phyloP scores from a whole-genome alignment of 2,329 filamentous ascomycete species.

The Ceratocystis ficicola region DNA sequence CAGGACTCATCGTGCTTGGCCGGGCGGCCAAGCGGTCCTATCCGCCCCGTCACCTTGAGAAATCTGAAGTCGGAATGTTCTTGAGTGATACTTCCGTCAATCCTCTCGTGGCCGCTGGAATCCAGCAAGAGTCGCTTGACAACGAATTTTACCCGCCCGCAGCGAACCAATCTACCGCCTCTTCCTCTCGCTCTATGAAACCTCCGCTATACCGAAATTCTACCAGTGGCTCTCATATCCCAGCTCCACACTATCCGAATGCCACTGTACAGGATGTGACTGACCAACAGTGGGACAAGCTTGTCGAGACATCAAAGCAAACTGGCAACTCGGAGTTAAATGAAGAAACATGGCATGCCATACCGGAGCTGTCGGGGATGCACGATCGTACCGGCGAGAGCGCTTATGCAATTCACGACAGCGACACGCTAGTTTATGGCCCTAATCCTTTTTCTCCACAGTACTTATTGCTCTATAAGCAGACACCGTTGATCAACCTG shows the following conservation, averaged over 20 bases:
- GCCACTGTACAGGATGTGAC: not conserved
- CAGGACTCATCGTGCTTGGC: not conserved
- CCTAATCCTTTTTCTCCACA: not conserved
- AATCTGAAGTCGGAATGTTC: not conserved
- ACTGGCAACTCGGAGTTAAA: not conserved
- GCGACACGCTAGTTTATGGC: slow-evolving; percentile 7
- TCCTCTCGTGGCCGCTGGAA: not conserved
- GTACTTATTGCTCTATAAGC: not conserved
- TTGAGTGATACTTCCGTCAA: not conserved
- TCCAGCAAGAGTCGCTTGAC: not conserved
- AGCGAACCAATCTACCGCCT: not conserved
- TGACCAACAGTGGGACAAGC: slow-evolving; percentile 9
- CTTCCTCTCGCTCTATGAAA: not conserved
- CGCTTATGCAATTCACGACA: slow-evolving; percentile 1
- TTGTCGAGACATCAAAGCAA: not conserved
- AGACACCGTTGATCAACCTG: slow-evolving; percentile 6
- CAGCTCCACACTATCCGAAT: not conserved
- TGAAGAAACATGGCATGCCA: not conserved
- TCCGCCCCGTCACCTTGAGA: not conserved
- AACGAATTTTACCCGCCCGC: not conserved
- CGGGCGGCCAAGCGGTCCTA: not conserved
- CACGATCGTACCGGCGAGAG: not conserved
- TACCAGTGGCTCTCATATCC: not conserved
- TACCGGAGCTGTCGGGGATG: slow-evolving; percentile 3
- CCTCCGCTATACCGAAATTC: not conserved